Evolutionary conservation across 129 eudicot species (phyloP).

Genomic region (Lonicera japonica): DNA sequence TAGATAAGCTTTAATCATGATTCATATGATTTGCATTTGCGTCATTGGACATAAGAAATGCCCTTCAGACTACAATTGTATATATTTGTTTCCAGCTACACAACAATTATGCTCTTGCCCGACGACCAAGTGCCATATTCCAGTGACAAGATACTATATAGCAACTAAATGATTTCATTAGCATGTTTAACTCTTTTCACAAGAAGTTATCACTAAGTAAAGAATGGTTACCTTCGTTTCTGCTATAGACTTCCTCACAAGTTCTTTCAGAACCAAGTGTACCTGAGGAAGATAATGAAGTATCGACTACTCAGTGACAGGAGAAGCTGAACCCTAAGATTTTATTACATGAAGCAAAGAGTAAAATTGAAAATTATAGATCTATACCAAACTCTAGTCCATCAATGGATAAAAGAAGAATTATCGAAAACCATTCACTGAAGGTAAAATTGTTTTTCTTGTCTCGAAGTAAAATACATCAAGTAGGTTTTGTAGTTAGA

Average conservation of each 20-base stretch:
- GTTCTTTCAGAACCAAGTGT: slow-evolving; percentile 85
- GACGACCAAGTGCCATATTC: too few relatives aligned
- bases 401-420: background rate
- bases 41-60: too few relatives aligned
- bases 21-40: too few relatives aligned
- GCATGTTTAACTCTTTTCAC: background rate
- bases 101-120: too few relatives aligned
- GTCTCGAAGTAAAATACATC: too few relatives aligned
- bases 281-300: slow-evolving; percentile 49
- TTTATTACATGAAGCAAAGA: too few relatives aligned
- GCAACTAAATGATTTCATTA: background rate
- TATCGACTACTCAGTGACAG: background rate
- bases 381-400: too few relatives aligned
- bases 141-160: background rate
- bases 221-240: slow-evolving; percentile 61
- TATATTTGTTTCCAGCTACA: too few relatives aligned
- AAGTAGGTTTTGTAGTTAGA: background rate
- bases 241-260: slow-evolving; percentile 86
- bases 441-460: background rate
- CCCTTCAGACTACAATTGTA: too few relatives aligned
- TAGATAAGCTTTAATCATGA: too few relatives aligned
- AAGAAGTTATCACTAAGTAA: background rate
- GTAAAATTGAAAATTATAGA: too few relatives aligned
- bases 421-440: background rate
- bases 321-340: background rate